Evolutionary conservation across 192 early-diverging fungal species (phyloP), one percentile per base, ranked within the genome.

Genomic region (Coemansia sp.): DNA sequence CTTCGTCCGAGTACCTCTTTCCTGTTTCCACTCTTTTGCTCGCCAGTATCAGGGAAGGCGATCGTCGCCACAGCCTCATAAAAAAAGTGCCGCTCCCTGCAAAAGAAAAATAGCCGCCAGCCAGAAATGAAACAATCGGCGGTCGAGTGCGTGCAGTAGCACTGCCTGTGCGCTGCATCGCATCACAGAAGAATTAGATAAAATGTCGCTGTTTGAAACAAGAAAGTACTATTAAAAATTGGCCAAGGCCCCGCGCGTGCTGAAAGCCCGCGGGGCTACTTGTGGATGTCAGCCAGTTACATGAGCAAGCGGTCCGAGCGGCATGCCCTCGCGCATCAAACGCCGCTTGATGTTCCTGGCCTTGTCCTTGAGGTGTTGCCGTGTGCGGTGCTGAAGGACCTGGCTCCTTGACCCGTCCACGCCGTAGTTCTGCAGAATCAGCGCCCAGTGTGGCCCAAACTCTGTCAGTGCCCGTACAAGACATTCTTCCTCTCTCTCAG

Each of bases 331-430:
- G 73, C 81, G 81, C 50, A 73, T 34, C 65, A 83, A 67, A 18
- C 73, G 72, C 8, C 69, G 58, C 76, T 83, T 83, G 73, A 83
- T 83, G 60, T 69, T 79, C 38, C 81, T 73, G 62, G 81, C 81
- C 73, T 83, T 83, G 81, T 83, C 81, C 73, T 83, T 83, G 62
- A 83, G 73, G 61, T 83, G 65, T 46, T 34, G 52, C 16, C 76
- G 66, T 15, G 62, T 78, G 70, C 81, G 81, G 43, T 57, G 64
- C 12, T n/a, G 47, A 41, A 83, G 70, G n/a, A 75, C 22, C 27
- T 61, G 62, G 68, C 78, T 71, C 18, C 44, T 40, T 31, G 39
- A 34, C 13, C 81, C 81, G 41, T 65, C 16, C 13, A 39, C 11
- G 41, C 81, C 81, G 50, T 83, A 71, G 67, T 71, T n/a, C 46